Evolutionary conservation across 2,329 filamentous ascomycete genomes (phyloP).

Genomic region (Cladobotryum protrusum): DNA sequence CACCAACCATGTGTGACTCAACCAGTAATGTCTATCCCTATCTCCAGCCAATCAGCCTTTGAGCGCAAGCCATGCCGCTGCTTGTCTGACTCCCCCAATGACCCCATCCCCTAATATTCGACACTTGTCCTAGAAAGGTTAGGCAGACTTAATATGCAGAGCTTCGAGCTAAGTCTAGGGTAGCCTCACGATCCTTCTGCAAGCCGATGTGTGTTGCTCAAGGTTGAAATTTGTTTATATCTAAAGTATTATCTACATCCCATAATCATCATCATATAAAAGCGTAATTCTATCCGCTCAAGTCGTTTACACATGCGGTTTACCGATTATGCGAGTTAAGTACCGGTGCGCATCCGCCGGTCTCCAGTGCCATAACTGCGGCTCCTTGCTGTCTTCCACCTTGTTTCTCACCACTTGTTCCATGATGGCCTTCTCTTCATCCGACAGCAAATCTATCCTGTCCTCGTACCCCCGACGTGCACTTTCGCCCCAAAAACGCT

Average conservation of each 20-base stretch:
- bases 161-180: no score
- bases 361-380: neutral
- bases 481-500: conserved; percentile 23
- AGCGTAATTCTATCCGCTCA: no score
- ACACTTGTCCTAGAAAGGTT: no score
- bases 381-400: conserved; percentile 1
- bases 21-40: neutral
- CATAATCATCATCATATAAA: no score
- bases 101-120: no score
- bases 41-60: conserved; percentile 23
- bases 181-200: no score
- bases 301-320: no score
- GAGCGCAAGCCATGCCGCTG: conserved; percentile 26
- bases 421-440: conserved; percentile 16
- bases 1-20: conserved; percentile 6
- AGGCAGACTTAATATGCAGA: no score
- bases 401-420: conserved; percentile 16
- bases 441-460: conserved; percentile 17
- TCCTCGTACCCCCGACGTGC: conserved; percentile 12
- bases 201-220: no score
- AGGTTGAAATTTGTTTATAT: no score
- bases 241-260: no score
- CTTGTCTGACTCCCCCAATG: no score
- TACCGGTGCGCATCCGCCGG: neutral
- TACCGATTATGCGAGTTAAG: neutral